Conservation (phyloP, 495 filamentous ascomycete genomes). For the Viridothelium virens region DNA sequence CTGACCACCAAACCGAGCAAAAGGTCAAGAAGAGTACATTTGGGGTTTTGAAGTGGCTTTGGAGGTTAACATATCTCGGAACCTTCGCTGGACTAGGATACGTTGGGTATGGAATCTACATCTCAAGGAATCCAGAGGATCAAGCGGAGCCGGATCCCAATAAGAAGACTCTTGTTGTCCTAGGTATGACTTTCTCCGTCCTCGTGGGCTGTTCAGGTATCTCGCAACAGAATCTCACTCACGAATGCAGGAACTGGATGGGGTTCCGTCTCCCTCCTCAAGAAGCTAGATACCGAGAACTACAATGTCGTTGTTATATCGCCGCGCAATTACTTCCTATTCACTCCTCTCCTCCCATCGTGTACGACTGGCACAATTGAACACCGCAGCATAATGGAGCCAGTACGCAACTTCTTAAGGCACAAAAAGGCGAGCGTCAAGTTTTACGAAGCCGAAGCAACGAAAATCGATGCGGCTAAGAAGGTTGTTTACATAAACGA, state of each 20-base stretch:
- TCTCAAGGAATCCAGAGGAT: constrained; percentile 69
- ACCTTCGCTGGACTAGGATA: constrained; percentile 58
- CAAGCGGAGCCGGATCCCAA: constrained; percentile 71
- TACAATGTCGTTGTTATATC: constrained; percentile 97
- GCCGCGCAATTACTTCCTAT: constrained; percentile 98
- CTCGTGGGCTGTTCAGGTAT: background rate
- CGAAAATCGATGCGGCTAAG: constrained; percentile 88
- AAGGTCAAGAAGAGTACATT: constrained; percentile 33
- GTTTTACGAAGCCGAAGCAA: constrained; percentile 97
- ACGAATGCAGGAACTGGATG: constrained; percentile 71
- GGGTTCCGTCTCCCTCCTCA: constrained; percentile 92
- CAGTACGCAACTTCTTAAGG: constrained; percentile 85
- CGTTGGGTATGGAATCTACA: constrained; percentile 72
- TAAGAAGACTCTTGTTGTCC: constrained; percentile 96
- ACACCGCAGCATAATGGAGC: constrained; percentile 99
- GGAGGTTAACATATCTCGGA: constrained; percentile 67
- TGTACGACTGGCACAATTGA: constrained; percentile 96
- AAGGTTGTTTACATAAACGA: constrained; percentile 84
- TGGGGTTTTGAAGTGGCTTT: constrained; percentile 55
- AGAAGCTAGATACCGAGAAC: constrained; percentile 94
- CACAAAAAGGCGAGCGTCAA: constrained; percentile 86
- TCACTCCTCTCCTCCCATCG: constrained; percentile 92
- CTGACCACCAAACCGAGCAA: constrained; percentile 16
- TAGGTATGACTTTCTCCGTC: constrained; percentile 52
- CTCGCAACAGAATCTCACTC: constrained; percentile 21